These are phyloP conservation scores for Talaromyces nanjingensis DNA, from an alignment of 495 filamentous ascomycete species.

Conservation along the genomic window DNA sequence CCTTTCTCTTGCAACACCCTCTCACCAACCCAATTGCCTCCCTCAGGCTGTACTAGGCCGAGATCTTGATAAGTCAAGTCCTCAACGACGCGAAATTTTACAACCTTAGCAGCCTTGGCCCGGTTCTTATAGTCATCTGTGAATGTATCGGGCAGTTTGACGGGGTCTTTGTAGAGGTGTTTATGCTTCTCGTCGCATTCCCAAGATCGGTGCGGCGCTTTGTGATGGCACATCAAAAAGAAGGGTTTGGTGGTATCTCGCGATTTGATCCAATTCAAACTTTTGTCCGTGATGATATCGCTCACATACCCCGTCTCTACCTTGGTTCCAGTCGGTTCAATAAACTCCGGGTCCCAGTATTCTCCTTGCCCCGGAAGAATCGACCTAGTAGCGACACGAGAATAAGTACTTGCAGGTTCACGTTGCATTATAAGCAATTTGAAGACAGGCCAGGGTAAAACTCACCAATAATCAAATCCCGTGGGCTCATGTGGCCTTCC, in stretches of 20 bases:
- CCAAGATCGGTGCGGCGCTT: slow-evolving; percentile 39
- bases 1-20: slow-evolving; percentile 19
- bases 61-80: slow-evolving; percentile 37
- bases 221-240: slow-evolving; percentile 44
- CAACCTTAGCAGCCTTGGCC: slow-evolving; percentile 29
- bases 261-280: slow-evolving; percentile 26
- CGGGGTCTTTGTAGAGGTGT: slow-evolving; percentile 28
- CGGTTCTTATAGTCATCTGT: slow-evolving; percentile 40
- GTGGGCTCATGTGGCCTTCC: slow-evolving; percentile 30
- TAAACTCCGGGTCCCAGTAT: slow-evolving; percentile 34
- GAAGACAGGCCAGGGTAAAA: neutral
- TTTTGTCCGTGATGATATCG: slow-evolving; percentile 38
- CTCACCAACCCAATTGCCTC: slow-evolving; percentile 24
- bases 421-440: too few species aligned
- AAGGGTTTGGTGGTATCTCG: slow-evolving; percentile 28
- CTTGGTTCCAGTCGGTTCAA: slow-evolving; percentile 17
- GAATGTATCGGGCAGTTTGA: slow-evolving; percentile 34
- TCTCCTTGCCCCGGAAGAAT: slow-evolving; percentile 35
- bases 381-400: neutral
- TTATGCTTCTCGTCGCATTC: slow-evolving; percentile 34
- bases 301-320: slow-evolving; percentile 29
- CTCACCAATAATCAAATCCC: slow-evolving; percentile 34
- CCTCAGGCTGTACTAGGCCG: slow-evolving; percentile 36
- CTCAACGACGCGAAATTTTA: slow-evolving; percentile 35
- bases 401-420: neutral